Evolutionary conservation across 192 early-diverging fungal genomes (phyloP).

Genomic region (Entomortierella beljakovae): DNA sequence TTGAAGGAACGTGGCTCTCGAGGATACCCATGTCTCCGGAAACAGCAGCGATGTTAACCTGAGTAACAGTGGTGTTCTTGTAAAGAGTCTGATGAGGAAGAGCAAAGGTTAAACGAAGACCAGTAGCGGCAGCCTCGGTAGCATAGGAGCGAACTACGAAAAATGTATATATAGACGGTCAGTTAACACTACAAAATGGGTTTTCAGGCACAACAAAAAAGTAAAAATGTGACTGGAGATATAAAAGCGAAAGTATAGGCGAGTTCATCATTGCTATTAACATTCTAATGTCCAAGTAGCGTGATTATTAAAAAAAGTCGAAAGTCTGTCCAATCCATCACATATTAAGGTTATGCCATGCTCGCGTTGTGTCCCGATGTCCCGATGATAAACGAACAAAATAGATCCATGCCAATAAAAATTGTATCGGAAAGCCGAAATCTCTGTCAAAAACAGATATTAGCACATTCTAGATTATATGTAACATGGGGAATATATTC

Average conservation of each 20-base stretch:
- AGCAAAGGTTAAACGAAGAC: slow-evolving; percentile 87
- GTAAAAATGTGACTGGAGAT: background rate
- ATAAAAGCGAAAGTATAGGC: background rate
- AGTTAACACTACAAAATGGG: too few species aligned
- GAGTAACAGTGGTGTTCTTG: slow-evolving; percentile 78
- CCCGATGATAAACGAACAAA: background rate
- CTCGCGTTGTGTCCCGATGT: background rate
- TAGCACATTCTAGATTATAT: background rate
- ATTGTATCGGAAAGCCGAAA: background rate
- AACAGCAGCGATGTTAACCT: slow-evolving; percentile 93
- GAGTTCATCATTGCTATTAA: too few species aligned
- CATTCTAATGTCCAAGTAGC: too few species aligned
- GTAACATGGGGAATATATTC: background rate
- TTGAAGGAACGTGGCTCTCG: slow-evolving; percentile 96
- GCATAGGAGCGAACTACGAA: slow-evolving; percentile 80
- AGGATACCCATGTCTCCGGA: slow-evolving; percentile 99
- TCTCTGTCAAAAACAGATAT: background rate
- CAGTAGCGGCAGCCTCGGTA: slow-evolving; percentile 75
- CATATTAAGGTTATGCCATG: too few species aligned
- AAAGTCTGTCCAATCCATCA: too few species aligned
- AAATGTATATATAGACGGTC: background rate
- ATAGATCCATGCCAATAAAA: background rate
- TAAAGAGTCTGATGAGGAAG: slow-evolving; percentile 90
- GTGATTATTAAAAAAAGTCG: too few species aligned
- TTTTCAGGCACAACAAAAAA: too few species aligned